Base-by-base conservation (phyloP, 805 yeast species). In the Metschnikowia continentalis region DNA sequence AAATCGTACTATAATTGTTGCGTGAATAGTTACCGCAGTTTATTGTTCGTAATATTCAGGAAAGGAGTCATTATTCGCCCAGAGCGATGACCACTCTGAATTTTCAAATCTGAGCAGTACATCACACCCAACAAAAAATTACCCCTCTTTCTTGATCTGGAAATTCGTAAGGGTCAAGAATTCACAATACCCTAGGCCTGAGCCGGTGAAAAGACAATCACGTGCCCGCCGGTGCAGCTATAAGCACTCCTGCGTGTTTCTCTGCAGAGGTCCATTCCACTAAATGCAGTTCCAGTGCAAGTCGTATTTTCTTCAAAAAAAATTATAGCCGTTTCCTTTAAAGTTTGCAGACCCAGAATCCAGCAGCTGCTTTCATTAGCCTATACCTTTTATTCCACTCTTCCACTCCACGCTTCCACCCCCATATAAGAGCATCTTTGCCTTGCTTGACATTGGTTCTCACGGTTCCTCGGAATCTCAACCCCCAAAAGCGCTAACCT, bases 201-300 rank as follows among this genome's bases (percentile, higher is more conserved):
- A 37, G 26, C 19, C 13, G 19, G 15, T 17, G 38, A 15, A 15
- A 26, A 26, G 10, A 10, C 22, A 19, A 13, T 33, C 38, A 35
- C 38, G 38, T 42, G 38, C 22, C 40, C 15, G 15, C 26, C 30
- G 20, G 20, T n/a, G 32, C 38, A 32, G 37, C 15, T 33, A 42
- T 42, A 42, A 42, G 46, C 46, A 42, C 13, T 42, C 38, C 46
- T 42, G 46, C 46, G 38, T 42, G 38, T 33, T 42, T 33, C 38
- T 42, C 38, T 33, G 46, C 46, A 42, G 46, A 14, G 38, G 43
- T 6, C 23, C 17, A 26, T 15, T 30, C n/a, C 15, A 23, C 35
- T 40, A 15, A 11, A 15, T 32, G 46, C 38, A 32, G 46, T 35
- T n/a, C 36, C 32, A 5, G 46, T 42, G 46, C 46, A 42, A 35